phyloP scores from a whole-genome alignment of 805 yeast genomes.

The Kodamaea hsintzibuensis region DNA sequence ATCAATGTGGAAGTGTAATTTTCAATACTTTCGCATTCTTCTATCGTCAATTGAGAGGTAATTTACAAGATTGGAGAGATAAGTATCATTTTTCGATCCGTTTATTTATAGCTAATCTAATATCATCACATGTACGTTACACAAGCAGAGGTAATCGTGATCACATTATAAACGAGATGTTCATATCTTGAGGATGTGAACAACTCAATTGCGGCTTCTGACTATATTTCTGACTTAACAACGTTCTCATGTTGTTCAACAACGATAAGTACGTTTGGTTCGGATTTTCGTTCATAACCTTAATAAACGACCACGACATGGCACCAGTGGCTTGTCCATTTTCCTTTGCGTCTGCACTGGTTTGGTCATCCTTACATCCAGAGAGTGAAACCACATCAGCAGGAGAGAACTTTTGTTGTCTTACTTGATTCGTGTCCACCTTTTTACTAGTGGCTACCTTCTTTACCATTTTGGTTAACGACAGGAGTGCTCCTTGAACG shows the following conservation, averaged over 20 bases:
- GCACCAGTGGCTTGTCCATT: constrained; percentile 40
- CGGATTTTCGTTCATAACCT: constrained; percentile 27
- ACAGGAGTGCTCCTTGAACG: constrained; percentile 38
- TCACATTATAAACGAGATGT: constrained; percentile 34
- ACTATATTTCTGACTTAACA: constrained; percentile 32
- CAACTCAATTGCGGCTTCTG: constrained; percentile 43
- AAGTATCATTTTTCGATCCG: too few species aligned
- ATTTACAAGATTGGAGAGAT: too few species aligned
- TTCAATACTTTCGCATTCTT: too few species aligned
- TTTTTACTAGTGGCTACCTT: constrained; percentile 24
- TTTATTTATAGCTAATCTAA: too few species aligned
- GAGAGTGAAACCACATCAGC: constrained; percentile 39
- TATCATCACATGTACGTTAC: background rate
- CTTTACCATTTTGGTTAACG: constrained; percentile 35
- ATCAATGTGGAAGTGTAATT: too few species aligned
- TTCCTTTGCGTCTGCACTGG: constrained; percentile 40
- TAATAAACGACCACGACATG: constrained; percentile 40
- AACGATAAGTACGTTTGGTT: constrained; percentile 36
- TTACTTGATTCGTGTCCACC: constrained; percentile 26
- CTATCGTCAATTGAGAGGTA: too few species aligned
- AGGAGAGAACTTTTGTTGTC: constrained; percentile 33
- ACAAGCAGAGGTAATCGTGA: background rate
- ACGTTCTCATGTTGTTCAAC: constrained; percentile 37
- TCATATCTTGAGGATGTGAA: constrained; percentile 42
- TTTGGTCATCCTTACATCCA: constrained; percentile 44